Evolutionary conservation across 1,284 basidiomycete species (phyloP).

Genomic region (Ustilago nuda): DNA sequence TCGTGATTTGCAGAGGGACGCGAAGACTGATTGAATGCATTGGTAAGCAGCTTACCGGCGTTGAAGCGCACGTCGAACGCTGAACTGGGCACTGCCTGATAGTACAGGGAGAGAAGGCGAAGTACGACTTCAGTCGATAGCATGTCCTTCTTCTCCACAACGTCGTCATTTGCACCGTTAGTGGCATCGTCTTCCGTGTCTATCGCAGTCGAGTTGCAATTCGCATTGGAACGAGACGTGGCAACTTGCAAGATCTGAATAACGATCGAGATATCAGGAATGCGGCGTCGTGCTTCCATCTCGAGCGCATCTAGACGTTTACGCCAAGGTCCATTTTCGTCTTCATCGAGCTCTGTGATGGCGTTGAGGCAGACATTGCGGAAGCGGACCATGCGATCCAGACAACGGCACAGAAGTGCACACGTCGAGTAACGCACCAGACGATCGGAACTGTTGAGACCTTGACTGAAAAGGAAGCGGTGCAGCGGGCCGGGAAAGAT

Average conservation of each 20-base stretch:
- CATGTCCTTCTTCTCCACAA: slow-evolving; percentile 69
- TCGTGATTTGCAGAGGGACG: neutral
- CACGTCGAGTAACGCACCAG: slow-evolving; percentile 87
- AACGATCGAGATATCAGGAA: slow-evolving; percentile 67
- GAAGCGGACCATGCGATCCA: slow-evolving; percentile 51
- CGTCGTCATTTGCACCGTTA: slow-evolving; percentile 34
- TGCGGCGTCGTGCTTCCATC: slow-evolving; percentile 48
- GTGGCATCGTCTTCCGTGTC: neutral
- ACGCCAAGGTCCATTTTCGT: slow-evolving; percentile 72
- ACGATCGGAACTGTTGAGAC: slow-evolving; percentile 72
- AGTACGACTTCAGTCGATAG: slow-evolving; percentile 83
- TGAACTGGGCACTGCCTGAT: slow-evolving; percentile 78
- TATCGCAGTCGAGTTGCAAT: slow-evolving; percentile 1
- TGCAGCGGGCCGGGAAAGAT: slow-evolving; percentile 50
- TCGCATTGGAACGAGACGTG: slow-evolving; percentile 25
- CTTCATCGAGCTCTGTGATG: slow-evolving; percentile 75
- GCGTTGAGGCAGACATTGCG: slow-evolving; percentile 32
- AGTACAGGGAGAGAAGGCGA: slow-evolving; percentile 84
- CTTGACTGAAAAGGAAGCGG: slow-evolving; percentile 78
- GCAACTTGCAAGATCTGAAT: slow-evolving; percentile 68
- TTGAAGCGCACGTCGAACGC: slow-evolving; percentile 86
- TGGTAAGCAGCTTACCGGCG: slow-evolving; percentile 80
- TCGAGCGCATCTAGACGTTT: slow-evolving; percentile 34
- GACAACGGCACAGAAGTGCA: slow-evolving; percentile 73
- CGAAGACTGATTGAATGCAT: slow-evolving; percentile 69